Conservation (phyloP, 257 asterid genomes). For the Petunia secreta region DNA sequence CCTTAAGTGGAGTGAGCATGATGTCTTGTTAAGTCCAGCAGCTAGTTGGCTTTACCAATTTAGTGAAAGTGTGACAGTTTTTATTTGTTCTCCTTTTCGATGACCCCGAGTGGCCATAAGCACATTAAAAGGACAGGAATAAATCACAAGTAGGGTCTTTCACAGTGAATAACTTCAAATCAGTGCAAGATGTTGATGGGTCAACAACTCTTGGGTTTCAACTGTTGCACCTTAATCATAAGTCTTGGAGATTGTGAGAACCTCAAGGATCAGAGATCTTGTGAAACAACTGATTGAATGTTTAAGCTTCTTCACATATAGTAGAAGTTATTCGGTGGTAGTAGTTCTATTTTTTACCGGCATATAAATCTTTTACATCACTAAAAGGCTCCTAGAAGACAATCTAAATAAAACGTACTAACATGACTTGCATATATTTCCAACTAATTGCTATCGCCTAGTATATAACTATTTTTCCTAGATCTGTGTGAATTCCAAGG, state of each 20-base stretch:
- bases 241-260: slow-evolving; percentile 30
- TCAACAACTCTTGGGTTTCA: slow-evolving; percentile 40
- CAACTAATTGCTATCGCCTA: too few species aligned
- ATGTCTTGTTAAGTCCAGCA: slow-evolving; percentile 21
- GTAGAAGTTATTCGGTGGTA: too few species aligned
- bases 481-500: too few species aligned
- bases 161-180: slow-evolving; percentile 36
- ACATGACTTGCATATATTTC: too few species aligned
- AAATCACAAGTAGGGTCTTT: slow-evolving; percentile 30
- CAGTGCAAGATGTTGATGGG: slow-evolving; percentile 57
- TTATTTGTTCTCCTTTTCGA: neutral
- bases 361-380: too few species aligned
- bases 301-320: neutral
- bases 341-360: too few species aligned
- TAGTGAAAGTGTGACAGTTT: slow-evolving; percentile 6
- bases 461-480: too few species aligned
- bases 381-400: too few species aligned
- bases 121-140: slow-evolving; percentile 21
- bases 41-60: slow-evolving; percentile 20
- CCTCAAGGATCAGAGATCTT: slow-evolving; percentile 23
- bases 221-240: slow-evolving; percentile 39
- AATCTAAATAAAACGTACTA: too few species aligned
- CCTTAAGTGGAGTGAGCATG: slow-evolving; percentile 24
- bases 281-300: slow-evolving; percentile 13
- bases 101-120: neutral